Evolutionary conservation across 1,284 basidiomycete genomes (phyloP), one percentile per base, ranked within the genome.

Genomic region (Exobasidium rhododendri): DNA sequence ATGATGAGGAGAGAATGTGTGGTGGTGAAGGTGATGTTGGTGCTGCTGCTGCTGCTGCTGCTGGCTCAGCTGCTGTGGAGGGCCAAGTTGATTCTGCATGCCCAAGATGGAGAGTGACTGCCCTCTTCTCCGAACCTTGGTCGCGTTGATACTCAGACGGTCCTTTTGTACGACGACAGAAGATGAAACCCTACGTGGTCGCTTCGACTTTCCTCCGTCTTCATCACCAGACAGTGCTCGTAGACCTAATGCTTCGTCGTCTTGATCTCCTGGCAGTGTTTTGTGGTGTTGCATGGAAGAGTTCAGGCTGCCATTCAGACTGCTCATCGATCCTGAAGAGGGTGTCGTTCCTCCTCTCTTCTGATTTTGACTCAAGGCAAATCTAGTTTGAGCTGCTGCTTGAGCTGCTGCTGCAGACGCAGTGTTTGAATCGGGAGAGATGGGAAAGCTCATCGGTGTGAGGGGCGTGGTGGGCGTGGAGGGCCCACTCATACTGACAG

Each of bases 181-280:
- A 14, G 75, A 68, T 29, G 74, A 74, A 29, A 71, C 69, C 6
- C 74, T 69, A 29, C 76, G 73, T 17, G 68, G 68, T 6, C 75
- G 64, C 58, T 71, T 78, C 22, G 73, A 71, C 49, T 79, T 77
- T 13, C 69, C 69, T n/a, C 74, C 76, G 51, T 77, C 74, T 24
- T 29, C 35, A 40, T 40, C 35, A 40, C 35, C 35, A 40, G 35
- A 40, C n/a, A n/a, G n/a, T n/a, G n/a, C n/a, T n/a, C n/a, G n/a
- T n/a, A n/a, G n/a, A n/a, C n/a, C n/a, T n/a, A n/a, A n/a, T 17
- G 44, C 44, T 45, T 45, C n/a, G 10, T 45, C 44, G 5, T 4
- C 5, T 26, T 14, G 47, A 20, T 24, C 20, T 26, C 7, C 24
- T 50, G 24, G 14, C 20, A 13, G 26, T 50, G 13, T 14, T 50